Evolutionary conservation across 257 asterid species (phyloP), one percentile per base, ranked within the genome.

Genomic region (Ocimum tenuiflorum): DNA sequence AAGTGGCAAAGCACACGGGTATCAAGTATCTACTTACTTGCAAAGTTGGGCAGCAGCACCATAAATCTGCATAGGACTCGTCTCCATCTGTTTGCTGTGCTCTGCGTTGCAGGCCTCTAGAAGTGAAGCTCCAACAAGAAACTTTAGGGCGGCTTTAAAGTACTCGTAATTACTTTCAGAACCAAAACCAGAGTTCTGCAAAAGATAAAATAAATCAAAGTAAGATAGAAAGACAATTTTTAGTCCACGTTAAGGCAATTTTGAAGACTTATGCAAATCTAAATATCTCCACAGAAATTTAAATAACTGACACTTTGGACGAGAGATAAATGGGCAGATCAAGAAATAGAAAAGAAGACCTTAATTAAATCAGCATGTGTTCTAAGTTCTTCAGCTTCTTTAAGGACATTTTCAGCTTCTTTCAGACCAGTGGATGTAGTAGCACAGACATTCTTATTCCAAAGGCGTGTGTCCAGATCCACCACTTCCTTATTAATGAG

Each of bases 121-220:
- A 75, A 87, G 95, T 43, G 91, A 80, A 78, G 97, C 99, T 2
- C 91, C 95, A 1, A 79, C 86, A 73, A 92, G 96, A 80, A 80
- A 89, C 84, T 84, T 79, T 18, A 92, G 61, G 42, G 91, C 94
- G 27, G 97, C 95, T 86, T 84, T 81, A 67, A 92, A 89, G 81
- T 78, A 80, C 71, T 78, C 83, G 65, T 80, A 84, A 63, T 87
- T 89, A 77, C 94, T 81, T 78, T 92, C 96, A 33, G 82, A 79
- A 42, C 70, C 74, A 74, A 87, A 86, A 67, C 97, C 95, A 61
- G 95, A 80, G 65, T 66, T 76, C 99, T 92, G 88, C 78, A 74
- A 68, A 45, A 69, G 23, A 69, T 53, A 47, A 67, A 53, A 59
- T 6, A 42, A 31, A 62, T 36, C 59, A 46, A 22, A 57, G 60